These are phyloP conservation scores for Rosa multiflora DNA, from an alignment of 306 rosid species.

Conservation along the genomic window DNA sequence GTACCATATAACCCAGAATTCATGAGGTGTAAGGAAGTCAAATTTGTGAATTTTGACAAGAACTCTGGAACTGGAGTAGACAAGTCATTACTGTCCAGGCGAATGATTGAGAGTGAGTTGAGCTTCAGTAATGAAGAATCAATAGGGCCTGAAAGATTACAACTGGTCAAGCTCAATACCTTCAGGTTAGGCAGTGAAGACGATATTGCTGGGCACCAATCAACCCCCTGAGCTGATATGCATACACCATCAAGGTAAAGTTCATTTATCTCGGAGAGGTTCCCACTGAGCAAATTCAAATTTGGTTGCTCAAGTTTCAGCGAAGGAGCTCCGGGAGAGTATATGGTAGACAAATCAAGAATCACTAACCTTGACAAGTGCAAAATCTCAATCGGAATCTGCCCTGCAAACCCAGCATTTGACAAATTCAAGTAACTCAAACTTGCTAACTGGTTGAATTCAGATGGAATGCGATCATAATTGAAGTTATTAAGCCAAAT, in stretches of 20 bases:
- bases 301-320: too few species aligned
- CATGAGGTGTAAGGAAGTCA: slow-evolving; percentile 19
- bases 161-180: too few species aligned
- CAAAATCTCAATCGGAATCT: too few species aligned
- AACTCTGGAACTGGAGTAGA: slow-evolving; percentile 20
- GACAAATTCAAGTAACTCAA: neutral
- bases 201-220: too few species aligned
- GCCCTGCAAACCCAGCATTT: neutral
- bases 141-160: slow-evolving; percentile 8
- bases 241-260: too few species aligned
- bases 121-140: slow-evolving; percentile 23
- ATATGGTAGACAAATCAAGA: neutral
- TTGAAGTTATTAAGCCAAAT: slow-evolving; percentile 26
- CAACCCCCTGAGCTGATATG: too few species aligned
- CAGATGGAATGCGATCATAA: neutral
- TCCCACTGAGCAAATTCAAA: too few species aligned
- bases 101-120: slow-evolving; percentile 21
- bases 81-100: neutral
- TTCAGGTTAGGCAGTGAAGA: too few species aligned
- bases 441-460: slow-evolving; percentile 7
- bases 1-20: neutral
- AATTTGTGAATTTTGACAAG: slow-evolving; percentile 17
- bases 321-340: neutral
- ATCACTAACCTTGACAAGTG: neutral
- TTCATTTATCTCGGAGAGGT: too few species aligned